Base-by-base conservation (phyloP, 192 early-diverging fungal genomes). In the Entrophospora sp. region DNA sequence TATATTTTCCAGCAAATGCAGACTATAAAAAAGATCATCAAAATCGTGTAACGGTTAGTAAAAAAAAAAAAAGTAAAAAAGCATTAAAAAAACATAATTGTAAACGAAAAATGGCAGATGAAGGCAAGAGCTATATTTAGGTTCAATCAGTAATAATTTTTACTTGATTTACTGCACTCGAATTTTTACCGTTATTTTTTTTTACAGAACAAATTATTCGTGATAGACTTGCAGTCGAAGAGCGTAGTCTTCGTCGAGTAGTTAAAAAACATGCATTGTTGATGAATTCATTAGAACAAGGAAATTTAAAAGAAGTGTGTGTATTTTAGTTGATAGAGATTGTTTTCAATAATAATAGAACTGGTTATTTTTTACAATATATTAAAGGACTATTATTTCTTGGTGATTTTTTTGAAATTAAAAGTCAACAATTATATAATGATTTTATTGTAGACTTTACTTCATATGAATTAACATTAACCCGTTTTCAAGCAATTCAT, bases 211-310 rank as follows among this genome's bases (percentile, higher is more conserved):
- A 42, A 30, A 38, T 61, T 12, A 44, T 61, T 42, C 59, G 59
- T 61, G 59, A 61, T 8, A 61, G 59, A 44, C 59, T 61, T 38
- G 12, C 40, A 5, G 59, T 61, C 5, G 59, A 61, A 40, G 59
- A 61, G 35, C 37, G 59, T 14, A 38, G 22, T 30, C 59, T 61
- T 22, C 59, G 36, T 27, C 38, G 59, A 10, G 59, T 61, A 5
- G 32, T 31, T 31, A 31, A 18, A 7, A 61, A 61, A 43, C 22
- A 42, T n/a, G 36, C 24, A 4, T 20, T 18, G 1, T 61, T 38
- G 5, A 40, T 38, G 3, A 61, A 42, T 44, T 43, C 38, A 0
- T 30, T 61, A 22, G 40, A 43, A 61, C 20, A 42, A 42, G 59
- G 59, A 42, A 38, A 61, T 14, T 16, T 44, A 1, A 38, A 38